Base-by-base conservation (phyloP, 2,329 filamentous ascomycete species). In the Fusarium verticillioides region DNA sequence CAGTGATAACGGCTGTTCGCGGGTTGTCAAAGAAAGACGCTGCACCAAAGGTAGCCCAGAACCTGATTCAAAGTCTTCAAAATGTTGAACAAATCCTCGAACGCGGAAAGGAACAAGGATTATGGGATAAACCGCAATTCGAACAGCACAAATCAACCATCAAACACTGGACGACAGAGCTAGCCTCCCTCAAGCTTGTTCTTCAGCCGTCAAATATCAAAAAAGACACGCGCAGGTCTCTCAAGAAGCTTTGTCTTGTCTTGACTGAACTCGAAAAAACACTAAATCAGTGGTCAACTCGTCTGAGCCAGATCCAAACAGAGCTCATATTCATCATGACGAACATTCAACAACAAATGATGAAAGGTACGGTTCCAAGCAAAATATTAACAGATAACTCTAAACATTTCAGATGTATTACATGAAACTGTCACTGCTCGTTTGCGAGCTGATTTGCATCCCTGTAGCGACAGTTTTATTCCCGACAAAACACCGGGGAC, bases 271-370 rank as follows among this genome's bases (percentile, higher is more conserved):
- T 44, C 5, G 28, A 44, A 3, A 26, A 28, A 16, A 21, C 2
- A 21, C 34, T 39, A 3, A 53, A 39, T 15, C 11, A 53, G 7
- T 53, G 32, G 49, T 37, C 18, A 8, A 26, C 23, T 37, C 34
- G 49, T 15, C 18, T 53, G 3, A 7, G 7, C 1, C 49, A 39
- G 9, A 28, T 39, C 5, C 18, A 53, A 23, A 39, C n/a, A 39
- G 23, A 34, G 2, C 12, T 53, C 0, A 7, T 9, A 21, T 39
- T 39, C 3, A 12, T 39, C 4, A 39, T 53, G 23, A 26, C 18
- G 2, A 5, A 28, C 28, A 1, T n/a, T 13, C 49, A 52, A 19
- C n/a, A 52, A 8, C 6, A 7, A 1, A 5, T 28, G 0, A 37
- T 8, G 16, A 8, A 6, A 52, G 21, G 30, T 32, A 12, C 30